Conservation (phyloP, 1,139 yeast genomes). For the Sugiyamaella novakii region DNA sequence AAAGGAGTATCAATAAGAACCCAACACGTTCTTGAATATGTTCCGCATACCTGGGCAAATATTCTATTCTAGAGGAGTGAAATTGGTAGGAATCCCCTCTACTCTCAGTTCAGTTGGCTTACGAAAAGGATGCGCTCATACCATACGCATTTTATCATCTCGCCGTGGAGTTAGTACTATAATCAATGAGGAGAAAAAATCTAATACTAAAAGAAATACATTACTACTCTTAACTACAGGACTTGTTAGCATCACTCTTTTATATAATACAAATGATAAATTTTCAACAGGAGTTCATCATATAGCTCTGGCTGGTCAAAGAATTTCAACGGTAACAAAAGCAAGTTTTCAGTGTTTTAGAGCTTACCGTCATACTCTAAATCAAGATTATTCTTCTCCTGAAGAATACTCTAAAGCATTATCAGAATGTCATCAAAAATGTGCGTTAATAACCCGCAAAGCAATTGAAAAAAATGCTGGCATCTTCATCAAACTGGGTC, state of each 20-base stretch:
- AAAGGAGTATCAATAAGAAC: too few relatives aligned
- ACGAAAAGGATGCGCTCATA: too few relatives aligned
- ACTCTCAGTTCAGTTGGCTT: too few relatives aligned
- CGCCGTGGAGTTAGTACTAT: too few relatives aligned
- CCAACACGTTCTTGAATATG: too few relatives aligned
- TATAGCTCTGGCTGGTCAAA: conserved; percentile 34
- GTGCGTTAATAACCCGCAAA: conserved; percentile 75
- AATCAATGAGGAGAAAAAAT: too few relatives aligned
- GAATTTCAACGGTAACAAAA: conserved; percentile 40
- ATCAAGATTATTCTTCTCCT: conserved; percentile 48
- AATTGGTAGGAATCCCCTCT: too few relatives aligned
- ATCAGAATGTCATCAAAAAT: conserved; percentile 63
- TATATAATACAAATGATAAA: conserved; percentile 45
- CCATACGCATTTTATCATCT: too few relatives aligned
- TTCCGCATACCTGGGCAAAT: too few relatives aligned
- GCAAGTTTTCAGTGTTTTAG: conserved; percentile 40
- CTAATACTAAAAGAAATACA: too few relatives aligned
- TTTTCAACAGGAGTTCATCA: conserved; percentile 42
- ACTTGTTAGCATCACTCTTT: conserved; percentile 29
- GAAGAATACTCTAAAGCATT: conserved; percentile 60
- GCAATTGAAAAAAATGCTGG: conserved; percentile 92
- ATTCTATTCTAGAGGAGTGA: too few relatives aligned
- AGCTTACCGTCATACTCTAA: conserved; percentile 59
- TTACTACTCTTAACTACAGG: too few relatives aligned
- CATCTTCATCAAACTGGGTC: conserved; percentile 89